Base-by-base conservation (phyloP, 768 basidiomycete species). In the Phaeotremella skinneri region DNA sequence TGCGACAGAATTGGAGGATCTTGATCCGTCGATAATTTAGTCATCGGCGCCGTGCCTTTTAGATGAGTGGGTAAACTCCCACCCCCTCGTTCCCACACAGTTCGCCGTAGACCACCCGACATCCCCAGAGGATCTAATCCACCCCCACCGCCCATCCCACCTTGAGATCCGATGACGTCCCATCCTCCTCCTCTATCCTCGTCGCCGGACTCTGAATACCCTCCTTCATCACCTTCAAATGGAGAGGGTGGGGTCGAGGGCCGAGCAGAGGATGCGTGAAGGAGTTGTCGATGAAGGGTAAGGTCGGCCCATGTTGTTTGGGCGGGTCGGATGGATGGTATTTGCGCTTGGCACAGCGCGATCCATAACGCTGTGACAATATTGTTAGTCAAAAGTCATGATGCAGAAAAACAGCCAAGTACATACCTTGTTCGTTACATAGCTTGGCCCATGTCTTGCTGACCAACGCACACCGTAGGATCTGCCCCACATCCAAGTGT, bases 241-340 rank as follows among this genome's bases (percentile, higher is more conserved):
- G 26, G 42, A n/a, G 27, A 3, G 49, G 55, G 7, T 43, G 53
- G 32, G 27, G 27, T 41, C 41, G 39, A 29, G 47, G 31, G 16
- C 53, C 25, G 9, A 39, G 37, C 11, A 9, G 9, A 50, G 37
- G 39, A 47, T 16, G 42, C 49, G 23, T 54, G 52, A 26, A 63
- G 29, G 30, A 63, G 55, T n/a, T 61, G 59, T 4, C 63, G 63
- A 41, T 67, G 66, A 2, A 56, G 39, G 1, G 54, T 42, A 0
- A 70, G 34, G 30, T 73, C 71, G 4, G 62, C 47, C 71, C 71
- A 70, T 20, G 68, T 64, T 4, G 69, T 63, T 9, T 52, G 20
- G 16, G 64, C 49, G 4, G 67, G 64, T 30, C 50, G 39, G 29
- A 73, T 68, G 1, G 59, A 60, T 13, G 71, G 71, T 13, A 25